Base-by-base conservation (phyloP, 2,329 filamentous ascomycete genomes). In the Curvularia sp. region DNA sequence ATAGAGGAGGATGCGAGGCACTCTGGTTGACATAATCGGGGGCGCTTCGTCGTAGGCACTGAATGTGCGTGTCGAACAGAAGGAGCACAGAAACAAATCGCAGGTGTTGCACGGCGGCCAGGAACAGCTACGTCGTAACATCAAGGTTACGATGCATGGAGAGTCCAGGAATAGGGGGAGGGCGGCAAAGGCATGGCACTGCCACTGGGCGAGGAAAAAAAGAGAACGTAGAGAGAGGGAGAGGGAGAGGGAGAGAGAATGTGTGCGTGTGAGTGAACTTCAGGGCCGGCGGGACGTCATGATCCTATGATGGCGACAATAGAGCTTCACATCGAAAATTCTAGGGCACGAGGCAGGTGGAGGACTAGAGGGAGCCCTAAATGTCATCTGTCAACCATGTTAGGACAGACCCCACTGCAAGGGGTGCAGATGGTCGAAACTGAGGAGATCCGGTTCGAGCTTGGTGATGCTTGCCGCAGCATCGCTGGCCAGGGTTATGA, bases 1-100 rank as follows among this genome's bases (percentile, higher is more conserved):
- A 70, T 92, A 93, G 54, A 94, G 81, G 50, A 93, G 79, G 23
- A 91, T 81, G 42, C 77, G 79, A 19, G 72, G 67, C 38, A 61
- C 59, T 18, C 61, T 51, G 51, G 49, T 58, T 6, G 66, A 49
- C 70, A 74, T 74, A 51, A 30, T 66, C 49, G 61, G 39, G 52
- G 58, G 45, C 21, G 64, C 50, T 28, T 60, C 56, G 55, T 50
- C 56, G 5, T 55, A 59, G 30, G 56, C 51, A 53, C 52, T 51
- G 43, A 62, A 56, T n/a, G 57, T 53, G 53, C 60, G 65, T 38
- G 53, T 47, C 27, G 66, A 61, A 53, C 70, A 73, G 53, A 55
- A 65, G 23, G 66, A 67, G 55, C 71, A 73, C 49, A 68, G 56
- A 42, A 64, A 67, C 8, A 67, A 46, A 55, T 68, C 66, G 61